Evolutionary conservation across 2,329 filamentous ascomycete species (phyloP).

Genomic region (Teratosphaeria viscida): DNA sequence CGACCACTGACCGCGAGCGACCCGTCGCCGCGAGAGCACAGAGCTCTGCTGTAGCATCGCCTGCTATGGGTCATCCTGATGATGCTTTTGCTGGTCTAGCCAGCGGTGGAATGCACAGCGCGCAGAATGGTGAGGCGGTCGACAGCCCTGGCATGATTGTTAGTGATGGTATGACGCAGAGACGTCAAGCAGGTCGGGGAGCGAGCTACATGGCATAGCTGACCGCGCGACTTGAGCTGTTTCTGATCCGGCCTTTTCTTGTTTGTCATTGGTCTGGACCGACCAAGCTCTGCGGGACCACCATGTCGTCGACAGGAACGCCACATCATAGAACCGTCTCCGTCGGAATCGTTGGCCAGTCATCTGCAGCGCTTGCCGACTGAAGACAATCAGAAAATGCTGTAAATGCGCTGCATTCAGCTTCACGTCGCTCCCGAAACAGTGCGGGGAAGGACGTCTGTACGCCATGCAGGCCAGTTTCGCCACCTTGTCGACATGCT

Average conservation of each 20-base stretch:
- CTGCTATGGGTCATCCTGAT: slow-evolving; percentile 5
- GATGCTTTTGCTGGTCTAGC: slow-evolving; percentile 7
- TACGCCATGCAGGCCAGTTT: no score
- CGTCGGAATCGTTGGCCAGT: no score
- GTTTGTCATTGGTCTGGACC: neutral
- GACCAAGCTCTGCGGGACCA: no score
- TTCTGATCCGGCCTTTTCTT: neutral
- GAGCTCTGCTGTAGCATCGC: slow-evolving; percentile 2
- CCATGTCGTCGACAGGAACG: no score
- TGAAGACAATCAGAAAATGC: no score
- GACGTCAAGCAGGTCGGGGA: slow-evolving; percentile 4
- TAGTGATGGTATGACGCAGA: slow-evolving; percentile 2
- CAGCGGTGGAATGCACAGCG: slow-evolving; percentile 6
- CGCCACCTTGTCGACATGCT: no score
- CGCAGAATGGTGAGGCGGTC: slow-evolving; percentile 1
- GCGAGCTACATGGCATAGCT: slow-evolving; percentile 3
- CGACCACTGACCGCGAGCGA: slow-evolving; percentile 1
- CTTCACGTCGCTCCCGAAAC: no score
- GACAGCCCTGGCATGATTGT: slow-evolving; percentile 6
- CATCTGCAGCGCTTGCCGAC: no score
- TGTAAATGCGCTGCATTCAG: no score
- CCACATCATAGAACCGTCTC: no score
- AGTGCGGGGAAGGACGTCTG: no score
- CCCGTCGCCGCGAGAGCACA: neutral
- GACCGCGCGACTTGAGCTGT: neutral